phyloP scores from a whole-genome alignment of 805 yeast species.

The Yamadazyma phyllophila region DNA sequence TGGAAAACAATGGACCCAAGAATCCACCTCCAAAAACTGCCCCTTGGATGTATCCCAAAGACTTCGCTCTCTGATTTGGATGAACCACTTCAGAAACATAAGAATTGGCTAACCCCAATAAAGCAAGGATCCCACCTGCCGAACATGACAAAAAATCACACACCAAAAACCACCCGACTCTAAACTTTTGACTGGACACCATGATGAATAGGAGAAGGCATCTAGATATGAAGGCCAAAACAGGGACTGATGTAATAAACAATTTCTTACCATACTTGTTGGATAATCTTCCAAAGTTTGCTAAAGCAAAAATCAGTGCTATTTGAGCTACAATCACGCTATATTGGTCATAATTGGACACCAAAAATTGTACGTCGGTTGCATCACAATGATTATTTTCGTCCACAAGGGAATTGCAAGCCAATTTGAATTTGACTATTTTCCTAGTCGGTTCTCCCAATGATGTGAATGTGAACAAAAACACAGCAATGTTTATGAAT shows the following conservation, averaged over 20 bases:
- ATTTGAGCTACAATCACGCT: constrained; percentile 39
- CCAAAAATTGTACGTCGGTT: constrained; percentile 27
- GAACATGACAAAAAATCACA: constrained; percentile 46
- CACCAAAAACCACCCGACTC: constrained; percentile 36
- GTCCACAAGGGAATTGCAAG: constrained; percentile 19
- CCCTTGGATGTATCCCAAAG: constrained; percentile 59
- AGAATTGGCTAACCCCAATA: constrained; percentile 59
- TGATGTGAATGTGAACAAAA: constrained; percentile 18
- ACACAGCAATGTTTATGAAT: constrained; percentile 4
- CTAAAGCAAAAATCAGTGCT: constrained; percentile 51
- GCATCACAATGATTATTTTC: constrained; percentile 27
- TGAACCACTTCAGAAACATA: constrained; percentile 73
- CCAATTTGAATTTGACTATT: constrained; percentile 26
- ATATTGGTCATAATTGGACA: constrained; percentile 48
- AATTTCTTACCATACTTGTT: constrained; percentile 37
- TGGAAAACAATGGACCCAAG: constrained; percentile 61
- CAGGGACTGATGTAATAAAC: constrained; percentile 21
- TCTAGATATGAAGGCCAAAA: constrained; percentile 22
- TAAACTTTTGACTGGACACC: constrained; percentile 26
- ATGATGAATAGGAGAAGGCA: constrained; percentile 22
- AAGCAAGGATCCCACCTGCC: constrained; percentile 60
- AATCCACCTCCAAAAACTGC: constrained; percentile 60
- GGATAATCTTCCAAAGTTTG: constrained; percentile 43
- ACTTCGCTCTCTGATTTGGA: constrained; percentile 53
- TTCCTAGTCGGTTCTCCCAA: constrained; percentile 39